These are phyloP conservation scores for Zasmidium angulare DNA, from an alignment of 2,329 filamentous ascomycete genomes.

Conservation along the genomic window DNA sequence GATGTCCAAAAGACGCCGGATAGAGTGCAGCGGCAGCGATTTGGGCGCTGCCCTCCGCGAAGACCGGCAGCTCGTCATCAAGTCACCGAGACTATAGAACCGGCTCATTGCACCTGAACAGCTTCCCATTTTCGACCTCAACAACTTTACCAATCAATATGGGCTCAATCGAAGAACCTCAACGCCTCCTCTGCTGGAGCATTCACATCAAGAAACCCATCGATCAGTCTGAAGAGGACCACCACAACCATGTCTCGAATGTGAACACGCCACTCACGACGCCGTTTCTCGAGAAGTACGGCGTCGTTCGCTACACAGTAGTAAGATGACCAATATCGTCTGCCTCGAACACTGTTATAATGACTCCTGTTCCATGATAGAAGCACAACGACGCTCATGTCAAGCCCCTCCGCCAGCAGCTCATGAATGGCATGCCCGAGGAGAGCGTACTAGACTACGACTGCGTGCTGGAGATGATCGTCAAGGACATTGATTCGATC, in stretches of 20 bases:
- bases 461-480: slow-evolving; percentile 9
- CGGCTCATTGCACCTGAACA: no score
- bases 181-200: slow-evolving; percentile 9
- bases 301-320: slow-evolving; percentile 12
- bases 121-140: no score
- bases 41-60: no score
- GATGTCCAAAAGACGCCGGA: no score
- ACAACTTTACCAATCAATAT: neutral
- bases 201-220: slow-evolving; percentile 10
- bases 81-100: no score
- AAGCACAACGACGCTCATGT: slow-evolving; percentile 12
- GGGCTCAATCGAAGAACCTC: slow-evolving; percentile 6
- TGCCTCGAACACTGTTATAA: no score
- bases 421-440: slow-evolving; percentile 5
- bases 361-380: no score
- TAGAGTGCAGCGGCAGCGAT: no score
- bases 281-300: slow-evolving; percentile 13
- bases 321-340: neutral
- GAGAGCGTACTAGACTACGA: slow-evolving; percentile 5
- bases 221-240: slow-evolving; percentile 6
- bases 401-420: slow-evolving; percentile 2
- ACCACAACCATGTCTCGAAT: slow-evolving; percentile 9
- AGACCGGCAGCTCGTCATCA: no score
- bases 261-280: slow-evolving; percentile 14
- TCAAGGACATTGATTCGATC: slow-evolving; percentile 7